Conservation (phyloP, 116 monocot species). For the Posidonia oceanica region DNA sequence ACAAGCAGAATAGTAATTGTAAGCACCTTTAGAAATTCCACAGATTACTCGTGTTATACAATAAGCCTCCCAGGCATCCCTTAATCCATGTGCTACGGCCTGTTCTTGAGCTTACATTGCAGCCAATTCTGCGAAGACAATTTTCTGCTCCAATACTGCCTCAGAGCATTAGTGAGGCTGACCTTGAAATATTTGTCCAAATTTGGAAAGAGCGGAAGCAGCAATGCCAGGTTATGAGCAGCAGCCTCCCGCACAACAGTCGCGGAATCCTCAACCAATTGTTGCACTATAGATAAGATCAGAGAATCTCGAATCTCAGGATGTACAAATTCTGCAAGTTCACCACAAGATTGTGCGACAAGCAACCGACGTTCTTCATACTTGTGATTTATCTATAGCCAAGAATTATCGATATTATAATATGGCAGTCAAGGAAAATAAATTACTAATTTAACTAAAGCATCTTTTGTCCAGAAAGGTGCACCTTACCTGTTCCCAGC, state of each 20-base stretch:
- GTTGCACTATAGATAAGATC: conserved; percentile 94
- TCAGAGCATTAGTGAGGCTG: conserved; percentile 87
- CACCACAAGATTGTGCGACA: conserved; percentile 97
- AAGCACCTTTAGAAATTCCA: conserved; percentile 3
- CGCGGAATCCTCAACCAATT: conserved; percentile 91
- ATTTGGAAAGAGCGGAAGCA: conserved; percentile 96
- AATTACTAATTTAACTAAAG: not conserved
- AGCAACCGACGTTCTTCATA: conserved; percentile 98
- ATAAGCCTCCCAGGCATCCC: conserved; percentile 32
- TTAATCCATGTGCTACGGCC: conserved; percentile 42
- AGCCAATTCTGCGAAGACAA: conserved; percentile 79
- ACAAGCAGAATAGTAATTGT: conserved; percentile 15
- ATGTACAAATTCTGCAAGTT: conserved; percentile 90
- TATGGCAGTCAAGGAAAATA: not conserved
- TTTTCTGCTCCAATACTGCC: conserved; percentile 88
- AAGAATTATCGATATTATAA: not conserved
- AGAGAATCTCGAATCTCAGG: conserved; percentile 98
- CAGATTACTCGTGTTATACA: conserved; percentile 13
- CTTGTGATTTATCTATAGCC: conserved; percentile 78
- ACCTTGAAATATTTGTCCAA: conserved; percentile 99
- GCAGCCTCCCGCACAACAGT: conserved; percentile 93
- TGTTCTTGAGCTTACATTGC: conserved; percentile 86
- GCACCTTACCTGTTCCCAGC: conserved; percentile 90
- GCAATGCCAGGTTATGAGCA: conserved; percentile 88
- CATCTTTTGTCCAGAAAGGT: not conserved